These are phyloP conservation scores for Berberis thunbergii DNA, from an alignment of 164 flowering plant species.

Conservation along the genomic window DNA sequence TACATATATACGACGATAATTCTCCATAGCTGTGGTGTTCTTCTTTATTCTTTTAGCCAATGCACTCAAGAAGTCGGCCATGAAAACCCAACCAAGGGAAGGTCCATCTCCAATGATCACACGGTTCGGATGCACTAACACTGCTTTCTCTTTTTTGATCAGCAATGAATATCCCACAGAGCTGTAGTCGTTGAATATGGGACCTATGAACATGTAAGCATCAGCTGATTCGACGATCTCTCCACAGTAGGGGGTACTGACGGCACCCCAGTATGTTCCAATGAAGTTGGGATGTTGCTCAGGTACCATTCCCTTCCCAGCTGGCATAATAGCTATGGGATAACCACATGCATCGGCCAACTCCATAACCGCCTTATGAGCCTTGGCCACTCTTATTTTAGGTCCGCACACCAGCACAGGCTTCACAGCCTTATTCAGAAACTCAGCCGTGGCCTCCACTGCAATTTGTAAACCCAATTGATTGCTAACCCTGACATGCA, in stretches of 20 bases:
- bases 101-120: slow-evolving; percentile 61
- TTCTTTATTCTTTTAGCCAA: slow-evolving; percentile 49
- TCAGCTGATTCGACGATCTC: slow-evolving; percentile 84
- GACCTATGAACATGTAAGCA: slow-evolving; percentile 64
- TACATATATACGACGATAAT: slow-evolving; percentile 49
- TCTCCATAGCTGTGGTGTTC: slow-evolving; percentile 53
- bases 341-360: slow-evolving; percentile 62
- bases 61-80: slow-evolving; percentile 52
- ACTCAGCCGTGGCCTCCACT: slow-evolving; percentile 53
- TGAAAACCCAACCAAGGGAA: slow-evolving; percentile 62
- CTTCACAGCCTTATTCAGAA: slow-evolving; percentile 60
- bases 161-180: slow-evolving; percentile 68
- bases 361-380: slow-evolving; percentile 44
- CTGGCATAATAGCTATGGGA: slow-evolving; percentile 63
- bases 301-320: slow-evolving; percentile 64
- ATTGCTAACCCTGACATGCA: slow-evolving; percentile 50
- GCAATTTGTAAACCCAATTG: slow-evolving; percentile 59
- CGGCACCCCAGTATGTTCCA: slow-evolving; percentile 84
- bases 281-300: slow-evolving; percentile 61
- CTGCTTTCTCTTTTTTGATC: slow-evolving; percentile 56
- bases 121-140: slow-evolving; percentile 59
- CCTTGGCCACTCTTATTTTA: slow-evolving; percentile 49
- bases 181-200: slow-evolving; percentile 69
- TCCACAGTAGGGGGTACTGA: slow-evolving; percentile 49
- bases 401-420: slow-evolving; percentile 68